Evolutionary conservation across 768 basidiomycete species (phyloP), one percentile per base, ranked within the genome.

Genomic region (Rhizopogon roseolus): DNA sequence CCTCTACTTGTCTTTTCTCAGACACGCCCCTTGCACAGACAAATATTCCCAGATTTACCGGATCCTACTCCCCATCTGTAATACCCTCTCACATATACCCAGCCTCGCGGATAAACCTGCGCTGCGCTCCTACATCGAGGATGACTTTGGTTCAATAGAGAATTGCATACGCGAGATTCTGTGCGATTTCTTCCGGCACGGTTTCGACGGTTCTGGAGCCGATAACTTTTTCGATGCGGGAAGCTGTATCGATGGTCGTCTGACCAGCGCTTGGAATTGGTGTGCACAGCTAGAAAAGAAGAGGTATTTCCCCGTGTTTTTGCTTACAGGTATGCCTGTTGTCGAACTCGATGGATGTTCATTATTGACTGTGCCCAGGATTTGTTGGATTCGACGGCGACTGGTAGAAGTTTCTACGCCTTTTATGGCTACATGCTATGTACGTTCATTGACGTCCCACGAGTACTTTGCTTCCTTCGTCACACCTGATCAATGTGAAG

Each of bases 241-340:
- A 16, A 90, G 87, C 22, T 81, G 80, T 60, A 92, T 93, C 60
- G 90, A 93, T 62, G 90, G 90, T 11, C 78, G 91, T 4, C 68
- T 93, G 62, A 93, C 91, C 29, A 91, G 89, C 66, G 91, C 91
- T 4, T 93, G 91, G 91, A 91, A 93, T 65, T 93, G 91, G 91
- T 93, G 91, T 71, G 83, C 85, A 46, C 78, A 76, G 43, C 67
- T 93, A 59, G 91, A 93, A 75, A 93, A 92, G 75, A 93, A 93
- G 72, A 75, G 84, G 46, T 93, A 83, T 64, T 91, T 92, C 74
- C 84, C 80, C 6, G 72, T 90, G 19, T 93, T 93, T 67, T 70
- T 93, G 56, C 72, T 93, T 50, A 81, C 82, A 43, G 88, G 89
- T 89, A 55, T 59, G 85, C 66, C 41, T 16, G 9, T 53, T 5